Evolutionary conservation across 345 rosid species (phyloP), one percentile per base, ranked within the genome.

Genomic region (Psidium friedrichsthalianum): DNA sequence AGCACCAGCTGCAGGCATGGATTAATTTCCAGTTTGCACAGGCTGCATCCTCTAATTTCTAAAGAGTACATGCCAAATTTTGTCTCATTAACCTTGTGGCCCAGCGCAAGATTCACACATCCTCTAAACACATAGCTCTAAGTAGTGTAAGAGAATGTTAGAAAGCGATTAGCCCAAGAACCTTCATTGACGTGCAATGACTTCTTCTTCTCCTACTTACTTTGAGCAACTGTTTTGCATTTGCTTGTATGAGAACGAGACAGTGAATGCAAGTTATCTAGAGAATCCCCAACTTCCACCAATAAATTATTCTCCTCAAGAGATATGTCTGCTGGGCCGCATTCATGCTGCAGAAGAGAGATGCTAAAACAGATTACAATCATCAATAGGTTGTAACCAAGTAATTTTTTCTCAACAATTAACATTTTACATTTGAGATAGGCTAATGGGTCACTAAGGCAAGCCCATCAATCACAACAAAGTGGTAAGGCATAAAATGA

Each of bases 161-260:
- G 25, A 69, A 20, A 27, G 16, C 54, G n/a, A 58, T 82, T 32
- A 83, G 44, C 40, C 4, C 21, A 84, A 80, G 52, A 84, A 94
- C 96, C 98, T 92, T 87, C 89, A 86, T 82, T 86, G 24, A 86
- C 85, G 36, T 84, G 83, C 49, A 86, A 87, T 42, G 64, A 85
- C 82, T 89, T 94, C 86, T 90, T 36, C 18, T 84, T 81, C 87
- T 90, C 76, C 42, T 83, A 91, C 91, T 93, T 83, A 91, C 91
- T 93, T 44, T 14, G 12, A 10, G 91, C 90, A 91, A 90, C 93
- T 90, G 85, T 94, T 88, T 94, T 94, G 83, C 76, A 53, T 86
- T 90, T 92, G 76, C 5, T 88, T 57, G 44, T 27, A 29, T 87
- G 81, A 84, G 86, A 80, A 57, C 83, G 89, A 25, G 44, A 88